A percentile compares a stretch with the other conserved stretches of the same genome.
Evolutionary conservation across 2,329 filamentous ascomycete species (phyloP).

Genomic region (Aspergillus sp.): DNA sequence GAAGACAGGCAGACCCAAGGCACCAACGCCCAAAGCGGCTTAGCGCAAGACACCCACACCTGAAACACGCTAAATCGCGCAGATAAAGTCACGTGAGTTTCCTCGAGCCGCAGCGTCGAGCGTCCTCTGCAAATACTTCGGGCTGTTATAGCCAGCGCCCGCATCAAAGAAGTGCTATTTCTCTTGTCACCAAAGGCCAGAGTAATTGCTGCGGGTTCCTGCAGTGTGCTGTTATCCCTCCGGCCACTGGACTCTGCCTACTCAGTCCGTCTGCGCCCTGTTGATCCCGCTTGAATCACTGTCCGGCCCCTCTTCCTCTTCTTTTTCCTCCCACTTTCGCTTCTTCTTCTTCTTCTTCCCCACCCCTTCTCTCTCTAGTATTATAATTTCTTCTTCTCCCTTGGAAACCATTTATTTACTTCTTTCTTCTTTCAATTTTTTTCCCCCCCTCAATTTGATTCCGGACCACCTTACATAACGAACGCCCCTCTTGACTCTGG

Average conservation of each 20-base stretch:
- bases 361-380: conserved; percentile 2
- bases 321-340: background rate
- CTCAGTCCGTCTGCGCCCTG: conserved; percentile 13
- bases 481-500: conserved; percentile 18
- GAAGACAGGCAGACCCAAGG: no score
- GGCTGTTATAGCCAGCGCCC: background rate
- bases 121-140: background rate
- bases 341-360: background rate
- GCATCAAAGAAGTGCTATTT: background rate
- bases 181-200: no score
- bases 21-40: no score
- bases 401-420: background rate
- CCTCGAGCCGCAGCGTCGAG: background rate
- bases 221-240: background rate
- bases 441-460: conserved; percentile 1
- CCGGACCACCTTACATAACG: conserved; percentile 7
- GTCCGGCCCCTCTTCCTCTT: background rate
- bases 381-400: background rate
- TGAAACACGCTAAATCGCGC: conserved; percentile 23
- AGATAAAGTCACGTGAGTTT: conserved; percentile 15
- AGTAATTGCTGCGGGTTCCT: background rate
- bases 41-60: conserved; percentile 7
- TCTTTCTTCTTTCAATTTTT: background rate
- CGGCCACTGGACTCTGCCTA: no score
- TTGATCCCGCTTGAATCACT: conserved; percentile 12